phyloP scores from a whole-genome alignment of 495 filamentous ascomycete species.

The Cercophora scortea region DNA sequence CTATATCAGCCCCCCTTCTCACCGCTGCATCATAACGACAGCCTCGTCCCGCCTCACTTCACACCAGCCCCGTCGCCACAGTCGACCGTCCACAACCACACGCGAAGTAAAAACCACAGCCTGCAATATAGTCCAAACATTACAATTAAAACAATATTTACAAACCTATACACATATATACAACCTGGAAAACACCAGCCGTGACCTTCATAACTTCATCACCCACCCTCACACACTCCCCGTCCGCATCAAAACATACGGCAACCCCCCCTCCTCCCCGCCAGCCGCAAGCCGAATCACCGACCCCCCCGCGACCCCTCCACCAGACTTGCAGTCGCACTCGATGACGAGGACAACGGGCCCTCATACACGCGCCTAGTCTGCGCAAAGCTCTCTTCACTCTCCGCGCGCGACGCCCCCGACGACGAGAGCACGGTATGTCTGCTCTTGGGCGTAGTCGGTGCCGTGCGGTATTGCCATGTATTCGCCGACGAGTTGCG shows the following conservation, averaged over 20 bases:
- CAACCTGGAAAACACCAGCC: neutral
- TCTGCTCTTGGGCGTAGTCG: conserved; percentile 42
- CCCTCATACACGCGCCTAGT: conserved; percentile 33
- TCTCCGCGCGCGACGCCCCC: conserved; percentile 22
- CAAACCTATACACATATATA: too few relatives aligned
- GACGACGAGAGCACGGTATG: conserved; percentile 9
- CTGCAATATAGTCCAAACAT: too few relatives aligned
- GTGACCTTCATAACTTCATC: neutral
- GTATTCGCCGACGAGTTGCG: conserved; percentile 31
- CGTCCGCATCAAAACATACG: conserved; percentile 32
- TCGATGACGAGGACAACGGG: neutral
- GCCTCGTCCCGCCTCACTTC: too few relatives aligned
- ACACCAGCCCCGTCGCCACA: too few relatives aligned
- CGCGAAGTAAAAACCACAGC: too few relatives aligned
- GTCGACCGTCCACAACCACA: too few relatives aligned
- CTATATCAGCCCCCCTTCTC: too few relatives aligned
- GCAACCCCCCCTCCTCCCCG: conserved; percentile 24
- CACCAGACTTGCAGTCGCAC: neutral
- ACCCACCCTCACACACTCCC: neutral
- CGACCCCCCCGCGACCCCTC: conserved; percentile 11
- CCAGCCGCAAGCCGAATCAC: conserved; percentile 30
- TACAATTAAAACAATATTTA: too few relatives aligned
- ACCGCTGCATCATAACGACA: too few relatives aligned
- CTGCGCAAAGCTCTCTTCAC: conserved; percentile 37
- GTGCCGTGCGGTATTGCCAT: conserved; percentile 41